Percentiles rank a stretch among this genome's conserved stretches.
Evolutionary conservation across 805 yeast species (phyloP).

Genomic region (Metschnikowia baotianmanensis): DNA sequence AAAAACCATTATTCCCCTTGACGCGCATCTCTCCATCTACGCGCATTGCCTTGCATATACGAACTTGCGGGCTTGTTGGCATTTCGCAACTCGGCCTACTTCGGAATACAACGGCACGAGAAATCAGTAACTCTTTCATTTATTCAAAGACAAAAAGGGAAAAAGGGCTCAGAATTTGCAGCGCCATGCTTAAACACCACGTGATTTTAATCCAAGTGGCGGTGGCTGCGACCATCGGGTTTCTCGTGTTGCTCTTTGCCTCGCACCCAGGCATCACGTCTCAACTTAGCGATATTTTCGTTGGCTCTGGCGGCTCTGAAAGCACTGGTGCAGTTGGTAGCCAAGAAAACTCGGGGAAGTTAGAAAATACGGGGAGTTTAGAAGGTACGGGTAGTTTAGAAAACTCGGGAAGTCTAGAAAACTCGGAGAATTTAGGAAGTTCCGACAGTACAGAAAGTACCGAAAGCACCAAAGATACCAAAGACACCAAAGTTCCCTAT

Average conservation of each 20-base stretch:
- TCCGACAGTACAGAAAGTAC: too few relatives aligned
- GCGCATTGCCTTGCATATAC: slow-evolving; percentile 1
- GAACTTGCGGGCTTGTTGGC: slow-evolving; percentile 1
- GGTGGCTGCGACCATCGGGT: neutral
- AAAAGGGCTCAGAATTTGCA: too few relatives aligned
- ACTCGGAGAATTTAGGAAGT: too few relatives aligned
- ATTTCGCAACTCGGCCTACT: neutral
- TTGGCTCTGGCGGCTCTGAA: neutral
- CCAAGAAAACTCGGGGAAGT: neutral
- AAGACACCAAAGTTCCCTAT: slow-evolving; percentile 1
- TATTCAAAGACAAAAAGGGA: neutral
- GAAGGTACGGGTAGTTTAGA: too few relatives aligned
- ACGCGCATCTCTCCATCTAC: too few relatives aligned
- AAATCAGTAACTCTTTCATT: neutral
- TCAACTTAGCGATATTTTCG: too few relatives aligned
- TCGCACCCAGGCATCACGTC: too few relatives aligned
- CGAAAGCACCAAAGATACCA: neutral
- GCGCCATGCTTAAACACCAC: neutral
- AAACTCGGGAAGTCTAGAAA: too few relatives aligned
- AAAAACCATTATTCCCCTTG: too few relatives aligned
- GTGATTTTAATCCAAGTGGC: neutral
- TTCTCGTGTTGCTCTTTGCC: neutral
- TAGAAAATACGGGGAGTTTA: too few relatives aligned
- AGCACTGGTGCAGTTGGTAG: neutral
- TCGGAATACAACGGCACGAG: too few relatives aligned